These are phyloP conservation scores for Torrubiellomyces zombiae DNA, from an alignment of 2,329 filamentous ascomycete genomes.

Conservation along the genomic window DNA sequence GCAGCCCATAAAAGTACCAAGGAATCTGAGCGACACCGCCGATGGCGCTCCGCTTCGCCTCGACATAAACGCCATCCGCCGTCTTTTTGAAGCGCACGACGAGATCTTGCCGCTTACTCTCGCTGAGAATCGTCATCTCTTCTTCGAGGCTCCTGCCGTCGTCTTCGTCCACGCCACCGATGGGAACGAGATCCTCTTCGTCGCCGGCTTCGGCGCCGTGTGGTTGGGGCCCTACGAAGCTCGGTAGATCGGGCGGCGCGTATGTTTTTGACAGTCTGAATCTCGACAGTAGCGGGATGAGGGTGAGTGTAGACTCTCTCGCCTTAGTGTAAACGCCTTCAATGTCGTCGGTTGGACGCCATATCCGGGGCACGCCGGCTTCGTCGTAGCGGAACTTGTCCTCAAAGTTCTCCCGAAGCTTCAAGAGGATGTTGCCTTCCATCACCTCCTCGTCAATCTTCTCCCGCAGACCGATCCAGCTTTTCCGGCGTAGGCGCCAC, in stretches of 20 bases:
- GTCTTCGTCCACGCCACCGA: conserved; percentile 87
- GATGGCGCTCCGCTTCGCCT: conserved; percentile 92
- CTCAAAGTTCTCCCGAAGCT: conserved; percentile 95
- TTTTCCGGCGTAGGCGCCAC: conserved; percentile 85
- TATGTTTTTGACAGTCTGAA: conserved; percentile 67
- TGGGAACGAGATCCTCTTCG: conserved; percentile 76
- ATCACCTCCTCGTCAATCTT: conserved; percentile 96
- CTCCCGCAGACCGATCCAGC: conserved; percentile 76
- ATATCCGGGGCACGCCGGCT: conserved; percentile 83
- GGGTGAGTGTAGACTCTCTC: conserved; percentile 74
- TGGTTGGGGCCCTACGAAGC: conserved; percentile 69
- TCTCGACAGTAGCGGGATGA: conserved; percentile 75
- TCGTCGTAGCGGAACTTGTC: conserved; percentile 99
- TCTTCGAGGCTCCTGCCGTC: conserved; percentile 90
- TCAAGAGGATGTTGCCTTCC: conserved; percentile 89
- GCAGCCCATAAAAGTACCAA: conserved; percentile 79
- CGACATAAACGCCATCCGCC: conserved; percentile 92
- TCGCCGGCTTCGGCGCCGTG: conserved; percentile 60
- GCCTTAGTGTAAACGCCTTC: conserved; percentile 88
- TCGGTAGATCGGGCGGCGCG: conserved; percentile 62
- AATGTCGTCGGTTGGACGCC: conserved; percentile 92
- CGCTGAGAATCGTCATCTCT: conserved; percentile 87
- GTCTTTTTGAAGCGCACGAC: conserved; percentile 96
- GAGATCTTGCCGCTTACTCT: conserved; percentile 79
- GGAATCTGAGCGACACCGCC: conserved; percentile 89